phyloP scores from a whole-genome alignment of 1,284 basidiomycete genomes.

The Grifola frondosa region DNA sequence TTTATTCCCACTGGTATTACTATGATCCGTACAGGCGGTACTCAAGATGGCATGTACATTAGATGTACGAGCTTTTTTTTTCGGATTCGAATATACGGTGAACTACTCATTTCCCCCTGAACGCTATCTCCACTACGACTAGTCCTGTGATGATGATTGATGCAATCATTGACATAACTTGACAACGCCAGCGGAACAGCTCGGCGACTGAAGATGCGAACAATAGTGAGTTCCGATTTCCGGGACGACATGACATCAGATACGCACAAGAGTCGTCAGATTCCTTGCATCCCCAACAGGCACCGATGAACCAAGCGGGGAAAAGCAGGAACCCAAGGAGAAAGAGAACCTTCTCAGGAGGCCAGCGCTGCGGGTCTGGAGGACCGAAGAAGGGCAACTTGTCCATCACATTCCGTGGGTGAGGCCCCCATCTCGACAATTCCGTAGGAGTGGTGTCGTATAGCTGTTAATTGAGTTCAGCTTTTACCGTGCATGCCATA shows the following conservation, averaged over 20 bases:
- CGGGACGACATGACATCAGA: background rate
- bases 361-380: slow-evolving; percentile 14
- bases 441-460: no score
- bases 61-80: background rate
- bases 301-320: slow-evolving; percentile 23
- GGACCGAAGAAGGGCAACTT: slow-evolving; percentile 17
- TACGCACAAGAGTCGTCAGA: slow-evolving; percentile 21
- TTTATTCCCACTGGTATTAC: slow-evolving; percentile 14
- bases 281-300: slow-evolving; percentile 13
- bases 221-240: no score
- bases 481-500: no score
- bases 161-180: slow-evolving; percentile 22
- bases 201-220: slow-evolving; percentile 18
- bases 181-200: slow-evolving; percentile 22
- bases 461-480: no score
- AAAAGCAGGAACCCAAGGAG: slow-evolving; percentile 19
- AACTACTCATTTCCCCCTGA: slow-evolving; percentile 9
- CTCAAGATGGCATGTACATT: slow-evolving; percentile 13
- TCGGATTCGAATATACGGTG: background rate
- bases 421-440: no score
- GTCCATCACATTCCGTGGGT: no score
- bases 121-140: slow-evolving; percentile 19
- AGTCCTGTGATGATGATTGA: slow-evolving; percentile 15
- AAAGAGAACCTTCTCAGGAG: slow-evolving; percentile 19
- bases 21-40: slow-evolving; percentile 7